These are phyloP conservation scores for Sporothrix euskadiensis DNA, from an alignment of 2,329 filamentous ascomycete genomes.

Conservation along the genomic window DNA sequence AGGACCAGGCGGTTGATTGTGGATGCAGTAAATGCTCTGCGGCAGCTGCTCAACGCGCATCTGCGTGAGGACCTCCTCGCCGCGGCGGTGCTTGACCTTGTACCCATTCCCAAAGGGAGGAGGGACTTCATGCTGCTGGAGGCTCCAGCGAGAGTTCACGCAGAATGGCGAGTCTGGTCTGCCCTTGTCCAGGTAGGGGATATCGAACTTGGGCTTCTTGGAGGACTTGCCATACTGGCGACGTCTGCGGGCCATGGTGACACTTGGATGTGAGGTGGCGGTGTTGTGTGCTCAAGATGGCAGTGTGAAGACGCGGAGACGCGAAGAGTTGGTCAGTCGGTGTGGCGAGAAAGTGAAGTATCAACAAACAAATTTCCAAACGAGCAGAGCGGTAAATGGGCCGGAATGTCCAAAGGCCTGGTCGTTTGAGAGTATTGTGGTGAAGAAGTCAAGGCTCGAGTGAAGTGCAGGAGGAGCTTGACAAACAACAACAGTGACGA, in stretches of 20 bases:
- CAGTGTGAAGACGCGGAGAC: too few relatives aligned
- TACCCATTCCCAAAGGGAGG: constrained; percentile 32
- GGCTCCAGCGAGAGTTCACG: constrained; percentile 13
- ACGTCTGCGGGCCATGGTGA: constrained; percentile 10
- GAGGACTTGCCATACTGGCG: not conserved
- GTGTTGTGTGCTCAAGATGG: too few relatives aligned
- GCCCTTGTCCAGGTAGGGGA: constrained; percentile 23
- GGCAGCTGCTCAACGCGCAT: constrained; percentile 30
- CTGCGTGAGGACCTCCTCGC: constrained; percentile 11
- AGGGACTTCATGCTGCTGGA: constrained; percentile 25
- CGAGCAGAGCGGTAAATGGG: too few relatives aligned
- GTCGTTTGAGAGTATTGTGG: too few relatives aligned
- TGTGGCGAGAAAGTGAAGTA: too few relatives aligned
- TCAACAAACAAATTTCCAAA: too few relatives aligned
- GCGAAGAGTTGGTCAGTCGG: too few relatives aligned
- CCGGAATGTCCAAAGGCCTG: not conserved
- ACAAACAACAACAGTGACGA: not conserved
- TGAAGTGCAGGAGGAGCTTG: too few relatives aligned
- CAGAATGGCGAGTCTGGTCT: constrained; percentile 25
- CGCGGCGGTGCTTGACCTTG: constrained; percentile 26
- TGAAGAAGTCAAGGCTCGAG: too few relatives aligned
- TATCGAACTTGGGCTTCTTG: constrained; percentile 21
- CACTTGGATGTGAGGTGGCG: too few relatives aligned
- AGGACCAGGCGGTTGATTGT: constrained; percentile 27
- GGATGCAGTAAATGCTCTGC: constrained; percentile 31